These are phyloP conservation scores for Pestalotiopsis sp. DNA, from an alignment of 2,329 filamentous ascomycete genomes.

Conservation along the genomic window DNA sequence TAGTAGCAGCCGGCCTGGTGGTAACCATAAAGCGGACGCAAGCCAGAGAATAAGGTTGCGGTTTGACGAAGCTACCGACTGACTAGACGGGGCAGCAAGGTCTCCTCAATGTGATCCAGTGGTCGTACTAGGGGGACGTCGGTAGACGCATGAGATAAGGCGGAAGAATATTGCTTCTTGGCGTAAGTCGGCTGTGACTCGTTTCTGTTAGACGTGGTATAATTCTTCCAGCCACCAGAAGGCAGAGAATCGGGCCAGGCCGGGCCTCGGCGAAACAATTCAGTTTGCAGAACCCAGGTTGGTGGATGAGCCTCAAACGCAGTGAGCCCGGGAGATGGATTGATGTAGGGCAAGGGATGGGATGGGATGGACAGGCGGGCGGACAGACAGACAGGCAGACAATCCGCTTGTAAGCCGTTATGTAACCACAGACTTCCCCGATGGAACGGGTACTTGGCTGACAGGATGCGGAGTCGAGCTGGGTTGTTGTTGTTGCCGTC, in stretches of 20 bases:
- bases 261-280: conserved; percentile 21
- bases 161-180: conserved; percentile 20
- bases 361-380: too few relatives aligned
- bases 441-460: not conserved
- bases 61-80: conserved; percentile 5
- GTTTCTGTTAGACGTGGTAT: conserved; percentile 24
- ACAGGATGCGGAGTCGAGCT: conserved; percentile 2
- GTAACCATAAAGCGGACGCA: not conserved
- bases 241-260: conserved; percentile 25
- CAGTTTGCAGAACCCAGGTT: conserved; percentile 4
- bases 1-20: not conserved
- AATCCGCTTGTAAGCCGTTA: not conserved
- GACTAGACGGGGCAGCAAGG: not conserved
- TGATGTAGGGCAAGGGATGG: not conserved
- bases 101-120: not conserved
- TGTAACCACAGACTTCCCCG: conserved; percentile 4
- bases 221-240: conserved; percentile 35
- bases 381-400: not conserved
- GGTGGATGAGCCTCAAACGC: conserved; percentile 16
- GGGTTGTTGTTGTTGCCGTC: not conserved
- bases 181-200: conserved; percentile 17
- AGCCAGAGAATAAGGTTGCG: conserved; percentile 7
- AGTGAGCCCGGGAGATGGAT: conserved; percentile 5
- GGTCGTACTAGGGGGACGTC: not conserved
- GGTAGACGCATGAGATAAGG: conserved; percentile 12